Percentiles rank a stretch among this genome's conserved stretches.
phyloP scores from a whole-genome alignment of 2,329 filamentous ascomycete genomes.

The Allantophomopsis lycopodina region DNA sequence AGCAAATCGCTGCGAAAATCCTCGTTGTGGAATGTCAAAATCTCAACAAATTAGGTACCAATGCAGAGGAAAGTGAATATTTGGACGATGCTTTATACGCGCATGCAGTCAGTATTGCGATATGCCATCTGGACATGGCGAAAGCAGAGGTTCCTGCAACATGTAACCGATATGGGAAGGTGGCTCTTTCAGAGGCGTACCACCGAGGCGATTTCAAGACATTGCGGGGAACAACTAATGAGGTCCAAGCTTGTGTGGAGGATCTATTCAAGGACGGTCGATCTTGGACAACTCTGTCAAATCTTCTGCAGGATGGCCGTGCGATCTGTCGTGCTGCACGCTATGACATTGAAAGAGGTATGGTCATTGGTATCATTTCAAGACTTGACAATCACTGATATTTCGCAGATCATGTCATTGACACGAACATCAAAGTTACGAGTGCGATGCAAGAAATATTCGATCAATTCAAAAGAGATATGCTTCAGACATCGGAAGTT shows the following conservation, averaged over 20 bases:
- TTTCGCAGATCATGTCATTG: conserved; percentile 12
- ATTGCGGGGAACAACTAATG: conserved; percentile 11
- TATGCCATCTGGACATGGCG: conserved; percentile 45
- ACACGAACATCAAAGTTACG: conserved; percentile 6
- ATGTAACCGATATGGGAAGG: conserved; percentile 30
- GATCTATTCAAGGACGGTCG: conserved; percentile 38
- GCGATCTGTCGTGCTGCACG: conserved; percentile 48
- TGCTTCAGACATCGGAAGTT: neutral
- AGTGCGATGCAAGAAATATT: neutral
- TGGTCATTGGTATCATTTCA: neutral
- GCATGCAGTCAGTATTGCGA: conserved; percentile 46
- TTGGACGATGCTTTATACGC: conserved; percentile 35
- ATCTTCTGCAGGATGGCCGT: conserved; percentile 43
- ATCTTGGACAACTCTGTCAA: conserved; percentile 52
- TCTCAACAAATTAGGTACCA: conserved; percentile 9
- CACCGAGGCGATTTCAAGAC: conserved; percentile 16
- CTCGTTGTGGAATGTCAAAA: conserved; percentile 18
- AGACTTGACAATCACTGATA: conserved; percentile 5
- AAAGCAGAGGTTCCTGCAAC: conserved; percentile 31
- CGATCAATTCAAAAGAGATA: neutral
- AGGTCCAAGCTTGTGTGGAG: conserved; percentile 34
- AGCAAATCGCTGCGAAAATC: conserved; percentile 17
- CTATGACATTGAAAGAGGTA: conserved; percentile 40
- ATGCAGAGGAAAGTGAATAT: conserved; percentile 13
- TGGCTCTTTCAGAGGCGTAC: conserved; percentile 19